Evolutionary conservation across 768 basidiomycete species (phyloP).

Genomic region (Pisolithus tinctorius): DNA sequence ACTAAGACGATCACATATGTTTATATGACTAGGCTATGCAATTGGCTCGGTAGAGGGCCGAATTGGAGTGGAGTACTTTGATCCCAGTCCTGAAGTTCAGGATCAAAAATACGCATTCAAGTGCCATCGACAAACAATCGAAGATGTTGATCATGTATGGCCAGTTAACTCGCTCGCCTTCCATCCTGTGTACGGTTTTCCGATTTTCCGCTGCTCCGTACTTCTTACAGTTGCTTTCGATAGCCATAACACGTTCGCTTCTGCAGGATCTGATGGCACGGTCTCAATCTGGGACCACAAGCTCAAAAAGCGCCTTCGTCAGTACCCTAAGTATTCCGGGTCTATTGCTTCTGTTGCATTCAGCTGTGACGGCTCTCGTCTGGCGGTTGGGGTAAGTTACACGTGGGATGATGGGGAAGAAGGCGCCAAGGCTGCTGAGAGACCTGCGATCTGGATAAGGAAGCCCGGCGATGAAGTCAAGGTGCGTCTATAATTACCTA

Average conservation of each 20-base stretch:
- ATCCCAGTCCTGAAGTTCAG: slow-evolving; percentile 69
- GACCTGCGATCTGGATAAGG: slow-evolving; percentile 55
- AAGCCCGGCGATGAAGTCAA: slow-evolving; percentile 74
- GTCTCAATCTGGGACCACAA: slow-evolving; percentile 98
- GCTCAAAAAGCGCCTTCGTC: slow-evolving; percentile 90
- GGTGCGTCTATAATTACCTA: slow-evolving; percentile 27
- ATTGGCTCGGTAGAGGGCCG: slow-evolving; percentile 92
- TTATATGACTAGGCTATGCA: slow-evolving; percentile 63
- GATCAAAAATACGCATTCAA: slow-evolving; percentile 86
- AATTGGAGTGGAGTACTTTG: slow-evolving; percentile 96
- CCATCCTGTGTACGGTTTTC: slow-evolving; percentile 64
- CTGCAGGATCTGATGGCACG: slow-evolving; percentile 89
- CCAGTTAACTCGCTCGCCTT: slow-evolving; percentile 94
- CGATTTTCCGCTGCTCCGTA: neutral
- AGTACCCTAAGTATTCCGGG: slow-evolving; percentile 73
- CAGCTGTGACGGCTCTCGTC: slow-evolving; percentile 72
- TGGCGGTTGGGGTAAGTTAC: slow-evolving; percentile 83
- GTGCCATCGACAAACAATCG: slow-evolving; percentile 86
- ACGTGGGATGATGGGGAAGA: slow-evolving; percentile 86
- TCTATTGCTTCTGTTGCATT: slow-evolving; percentile 79
- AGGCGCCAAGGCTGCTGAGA: slow-evolving; percentile 56
- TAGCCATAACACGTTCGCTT: slow-evolving; percentile 91
- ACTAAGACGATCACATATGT: neutral
- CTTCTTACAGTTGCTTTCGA: neutral
- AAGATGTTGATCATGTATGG: slow-evolving; percentile 93